phyloP scores from a whole-genome alignment of 306 rosid genomes.

The Hippophae gyantsensis region DNA sequence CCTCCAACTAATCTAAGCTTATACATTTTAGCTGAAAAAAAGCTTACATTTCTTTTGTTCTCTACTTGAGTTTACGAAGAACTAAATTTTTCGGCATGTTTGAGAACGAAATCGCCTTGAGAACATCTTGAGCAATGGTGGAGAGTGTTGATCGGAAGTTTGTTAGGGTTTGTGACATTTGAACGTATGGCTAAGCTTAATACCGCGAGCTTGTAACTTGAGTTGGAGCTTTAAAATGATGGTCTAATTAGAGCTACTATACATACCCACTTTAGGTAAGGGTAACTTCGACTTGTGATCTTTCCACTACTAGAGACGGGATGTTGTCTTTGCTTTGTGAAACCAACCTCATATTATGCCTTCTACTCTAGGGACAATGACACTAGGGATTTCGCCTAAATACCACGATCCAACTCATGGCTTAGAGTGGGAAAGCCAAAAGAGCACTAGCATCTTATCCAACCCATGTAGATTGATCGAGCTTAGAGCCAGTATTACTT shows the following conservation, averaged over 20 bases:
- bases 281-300: conserved; percentile 6
- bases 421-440: conserved; percentile 9
- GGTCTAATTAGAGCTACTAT: background rate
- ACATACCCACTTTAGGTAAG: background rate
- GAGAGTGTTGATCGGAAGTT: conserved; percentile 67
- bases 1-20: too few species aligned
- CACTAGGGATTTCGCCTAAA: background rate
- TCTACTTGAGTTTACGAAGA: conserved; percentile 3
- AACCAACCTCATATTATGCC: conserved; percentile 24
- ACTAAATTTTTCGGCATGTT: conserved; percentile 37
- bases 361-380: background rate
- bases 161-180: conserved; percentile 80
- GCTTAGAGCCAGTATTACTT: conserved; percentile 52
- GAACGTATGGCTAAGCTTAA: conserved; percentile 55
- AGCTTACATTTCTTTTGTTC: background rate
- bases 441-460: fast-evolving
- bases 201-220: too few species aligned
- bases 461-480: conserved; percentile 28
- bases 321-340: conserved; percentile 27
- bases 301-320: conserved; percentile 17
- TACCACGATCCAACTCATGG: background rate
- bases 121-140: conserved; percentile 44
- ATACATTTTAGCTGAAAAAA: too few species aligned
- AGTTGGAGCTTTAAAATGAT: background rate
- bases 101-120: conserved; percentile 32